Base-by-base conservation (phyloP, 176 grass and related monocot genomes). In the Elymus sibiricus region DNA sequence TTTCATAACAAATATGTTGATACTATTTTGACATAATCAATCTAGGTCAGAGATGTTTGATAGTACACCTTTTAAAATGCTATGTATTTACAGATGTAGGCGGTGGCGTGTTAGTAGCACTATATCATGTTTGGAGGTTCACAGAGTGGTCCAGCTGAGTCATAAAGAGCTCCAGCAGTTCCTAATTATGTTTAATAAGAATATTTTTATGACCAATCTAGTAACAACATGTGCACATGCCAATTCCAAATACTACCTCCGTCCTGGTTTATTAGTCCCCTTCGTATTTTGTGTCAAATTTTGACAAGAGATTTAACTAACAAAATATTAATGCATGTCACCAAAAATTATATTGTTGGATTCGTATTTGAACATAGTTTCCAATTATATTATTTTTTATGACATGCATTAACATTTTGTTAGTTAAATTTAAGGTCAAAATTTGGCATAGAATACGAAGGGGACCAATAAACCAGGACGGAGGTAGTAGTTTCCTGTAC, bases 101-200 rank as follows among this genome's bases (percentile, higher is more conserved):
- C 24, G 27, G 43, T 49, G 49, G 25, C 16, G 25, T 74, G 75
- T 80, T 49, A 46, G 70, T 82, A 68, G 35, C 58, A 74, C 24
- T 69, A 42, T 24, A 77, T 77, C 59, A 84, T 59, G 79, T 58
- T 64, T 53, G 32, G 11, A 88, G 28, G 24, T 81, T 60, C 40
- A 74, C 34, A 34, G 3, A 67, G 46, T 77, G 43, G n/a, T 40
- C 12, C 4, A 22, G 31, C 46, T 76, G 19, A 40, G 61, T 84
- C 27, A 75, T 47, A 12, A 43, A 47, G 35, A 77, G 56, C 74
- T 51, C 43, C 29, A 77, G n/a, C 9, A 39, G 35, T 46, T 77
- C 9, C 16, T 38, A 56, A 53, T 46, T 53, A 55, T 27, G 43
- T 61, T 22, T 44, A 62, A 46, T 47, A 63, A 64, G 62, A 73